Percentiles rank a stretch among this genome's conserved stretches.
Conservation (phyloP, 2,329 filamentous ascomycete species). For the Penicillium crustosum region DNA sequence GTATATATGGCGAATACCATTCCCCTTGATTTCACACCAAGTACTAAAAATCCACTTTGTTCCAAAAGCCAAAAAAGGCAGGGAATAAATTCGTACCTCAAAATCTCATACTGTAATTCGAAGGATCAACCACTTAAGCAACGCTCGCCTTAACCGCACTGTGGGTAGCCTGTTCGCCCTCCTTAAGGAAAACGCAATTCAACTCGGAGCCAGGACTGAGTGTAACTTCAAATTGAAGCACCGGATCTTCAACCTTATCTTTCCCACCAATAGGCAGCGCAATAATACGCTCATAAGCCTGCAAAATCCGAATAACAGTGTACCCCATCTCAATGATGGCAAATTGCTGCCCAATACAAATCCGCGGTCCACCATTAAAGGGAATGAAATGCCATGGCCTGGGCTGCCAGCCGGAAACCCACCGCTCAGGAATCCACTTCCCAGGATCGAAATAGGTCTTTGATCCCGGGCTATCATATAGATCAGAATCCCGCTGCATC, state of each 20-base stretch:
- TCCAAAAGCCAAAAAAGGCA: background rate
- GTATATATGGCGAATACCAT: background rate
- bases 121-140: background rate
- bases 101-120: background rate
- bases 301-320: constrained; percentile 45
- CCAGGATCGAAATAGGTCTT: constrained; percentile 42
- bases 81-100: background rate
- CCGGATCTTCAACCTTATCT: constrained; percentile 37
- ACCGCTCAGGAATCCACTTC: constrained; percentile 53
- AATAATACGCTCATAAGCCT: constrained; percentile 42
- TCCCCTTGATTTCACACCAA: background rate
- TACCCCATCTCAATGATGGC: constrained; percentile 60
- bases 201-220: constrained; percentile 40
- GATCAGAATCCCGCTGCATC: constrained; percentile 53
- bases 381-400: constrained; percentile 57
- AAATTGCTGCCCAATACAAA: constrained; percentile 61
- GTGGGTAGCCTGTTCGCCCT: constrained; percentile 20
- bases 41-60: background rate
- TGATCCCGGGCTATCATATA: constrained; percentile 47
- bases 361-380: constrained; percentile 54
- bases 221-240: constrained; percentile 40
- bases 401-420: constrained; percentile 52
- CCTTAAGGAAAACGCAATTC: constrained; percentile 42
- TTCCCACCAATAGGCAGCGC: constrained; percentile 34
- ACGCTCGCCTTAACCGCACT: background rate